Conservation (phyloP, 2,329 filamentous ascomycete genomes). For the Pseudogymnoascus sp. region DNA sequence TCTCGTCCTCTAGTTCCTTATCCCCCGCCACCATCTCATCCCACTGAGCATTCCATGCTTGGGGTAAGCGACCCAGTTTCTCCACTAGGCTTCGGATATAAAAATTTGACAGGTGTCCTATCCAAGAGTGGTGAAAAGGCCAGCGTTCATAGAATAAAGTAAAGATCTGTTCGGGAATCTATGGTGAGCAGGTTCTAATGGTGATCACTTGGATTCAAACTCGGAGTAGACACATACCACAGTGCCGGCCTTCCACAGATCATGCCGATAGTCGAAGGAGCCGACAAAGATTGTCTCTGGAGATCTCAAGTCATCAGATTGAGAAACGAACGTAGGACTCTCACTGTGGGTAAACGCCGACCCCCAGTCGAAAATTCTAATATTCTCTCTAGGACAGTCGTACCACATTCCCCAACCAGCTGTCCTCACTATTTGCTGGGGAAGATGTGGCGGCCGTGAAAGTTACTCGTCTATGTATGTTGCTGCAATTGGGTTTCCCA, state of each 20-base stretch:
- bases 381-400: neutral
- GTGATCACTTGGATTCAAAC: neutral
- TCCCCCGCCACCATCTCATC: neutral
- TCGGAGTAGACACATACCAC: neutral
- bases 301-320: neutral
- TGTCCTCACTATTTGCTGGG: neutral
- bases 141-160: neutral
- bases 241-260: neutral
- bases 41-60: neutral
- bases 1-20: neutral
- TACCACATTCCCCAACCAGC: neutral
- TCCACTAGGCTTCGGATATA: neutral
- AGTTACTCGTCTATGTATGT: neutral
- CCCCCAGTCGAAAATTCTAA: neutral
- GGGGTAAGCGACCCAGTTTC: neutral
- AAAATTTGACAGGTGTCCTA: neutral
- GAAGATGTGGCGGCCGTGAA: neutral
- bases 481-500: neutral
- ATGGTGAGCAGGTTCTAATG: neutral
- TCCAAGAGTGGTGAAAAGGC: neutral
- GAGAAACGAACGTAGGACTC: neutral
- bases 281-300: neutral
- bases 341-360: neutral
- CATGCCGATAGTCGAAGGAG: neutral
- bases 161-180: neutral